Percentiles rank a stretch among this genome's conserved stretches.
Evolutionary conservation across 345 rosid species (phyloP).

Genomic region (Bruguiera gymnorhiza): DNA sequence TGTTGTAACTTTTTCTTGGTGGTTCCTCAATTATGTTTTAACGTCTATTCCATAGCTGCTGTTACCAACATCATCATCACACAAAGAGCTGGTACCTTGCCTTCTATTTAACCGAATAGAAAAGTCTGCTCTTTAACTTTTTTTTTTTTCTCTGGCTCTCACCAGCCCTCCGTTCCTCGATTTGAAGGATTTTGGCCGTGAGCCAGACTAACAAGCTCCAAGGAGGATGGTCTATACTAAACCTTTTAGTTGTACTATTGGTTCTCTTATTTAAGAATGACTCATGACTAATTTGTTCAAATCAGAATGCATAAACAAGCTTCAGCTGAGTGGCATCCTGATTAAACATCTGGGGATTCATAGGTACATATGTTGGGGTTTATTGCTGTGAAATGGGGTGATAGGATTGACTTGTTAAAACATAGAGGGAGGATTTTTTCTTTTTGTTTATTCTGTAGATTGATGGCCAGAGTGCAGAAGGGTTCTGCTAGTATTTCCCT

Average conservation of each 20-base stretch:
- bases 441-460: neutral
- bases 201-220: too few species aligned
- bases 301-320: neutral
- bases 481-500: neutral
- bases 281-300: too few species aligned
- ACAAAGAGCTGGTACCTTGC: neutral
- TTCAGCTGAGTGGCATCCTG: neutral
- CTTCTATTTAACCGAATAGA: constrained; percentile 9
- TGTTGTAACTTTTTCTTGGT: constrained; percentile 7
- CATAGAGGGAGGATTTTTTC: neutral
- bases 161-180: too few species aligned
- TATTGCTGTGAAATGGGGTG: neutral
- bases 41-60: constrained; percentile 9
- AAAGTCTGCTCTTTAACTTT: neutral
- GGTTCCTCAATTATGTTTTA: neutral
- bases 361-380: neutral
- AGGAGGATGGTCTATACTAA: too few species aligned
- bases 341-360: neutral
- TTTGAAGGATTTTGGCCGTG: too few species aligned
- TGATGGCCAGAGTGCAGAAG: neutral
- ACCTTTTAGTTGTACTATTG: too few species aligned
- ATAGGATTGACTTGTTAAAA: neutral
- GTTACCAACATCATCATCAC: neutral
- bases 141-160: too few species aligned
- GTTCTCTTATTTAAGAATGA: too few species aligned